These are phyloP conservation scores for Tulasnella sp. DNA, from an alignment of 768 basidiomycete species.

Conservation along the genomic window DNA sequence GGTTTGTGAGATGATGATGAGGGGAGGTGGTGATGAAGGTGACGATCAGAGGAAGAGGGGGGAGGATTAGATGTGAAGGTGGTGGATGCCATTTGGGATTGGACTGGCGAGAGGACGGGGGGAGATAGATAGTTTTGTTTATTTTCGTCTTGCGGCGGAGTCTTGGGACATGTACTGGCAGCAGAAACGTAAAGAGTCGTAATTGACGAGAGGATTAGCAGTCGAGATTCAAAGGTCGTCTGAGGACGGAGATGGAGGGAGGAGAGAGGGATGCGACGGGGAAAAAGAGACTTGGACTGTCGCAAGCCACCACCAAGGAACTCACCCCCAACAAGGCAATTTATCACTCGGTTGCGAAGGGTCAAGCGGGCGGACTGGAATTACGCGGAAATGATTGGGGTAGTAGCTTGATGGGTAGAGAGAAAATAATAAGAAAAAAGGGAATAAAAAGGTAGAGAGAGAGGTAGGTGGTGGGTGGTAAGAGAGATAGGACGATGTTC, in stretches of 20 bases:
- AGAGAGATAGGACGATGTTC: neutral
- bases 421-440: neutral
- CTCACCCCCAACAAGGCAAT: conserved; percentile 1
- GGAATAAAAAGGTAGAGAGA: neutral
- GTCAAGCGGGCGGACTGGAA: conserved; percentile 2
- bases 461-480: neutral
- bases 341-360: conserved; percentile 13
- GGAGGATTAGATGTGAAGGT: conserved; percentile 2
- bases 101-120: neutral
- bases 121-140: neutral
- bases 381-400: neutral
- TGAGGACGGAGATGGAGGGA: neutral
- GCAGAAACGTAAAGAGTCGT: neutral
- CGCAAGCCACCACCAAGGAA: neutral
- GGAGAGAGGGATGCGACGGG: neutral
- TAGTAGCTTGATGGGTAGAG: neutral
- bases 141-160: neutral
- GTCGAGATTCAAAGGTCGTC: neutral
- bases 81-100: conserved; percentile 1
- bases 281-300: neutral
- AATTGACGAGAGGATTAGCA: neutral
- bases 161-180: neutral
- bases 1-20: conserved; percentile 5
- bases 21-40: neutral
- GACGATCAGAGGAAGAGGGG: conserved; percentile 5